Conservation (phyloP, 1,284 basidiomycete species). For the Ganoderma lingzhi region DNA sequence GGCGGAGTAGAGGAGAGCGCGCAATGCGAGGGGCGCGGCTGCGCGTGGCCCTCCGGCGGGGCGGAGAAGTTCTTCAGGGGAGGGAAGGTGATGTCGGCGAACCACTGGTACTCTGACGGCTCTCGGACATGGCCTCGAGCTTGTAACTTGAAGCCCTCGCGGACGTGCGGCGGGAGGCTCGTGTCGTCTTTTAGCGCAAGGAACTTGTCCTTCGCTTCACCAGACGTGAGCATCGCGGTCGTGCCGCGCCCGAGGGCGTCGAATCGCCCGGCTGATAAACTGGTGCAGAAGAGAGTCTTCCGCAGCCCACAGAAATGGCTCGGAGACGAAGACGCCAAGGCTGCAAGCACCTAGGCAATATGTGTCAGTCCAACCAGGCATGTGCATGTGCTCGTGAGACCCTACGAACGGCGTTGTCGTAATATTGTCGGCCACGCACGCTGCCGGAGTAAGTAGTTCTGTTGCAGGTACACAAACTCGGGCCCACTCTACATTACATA, state of each 20-base stretch:
- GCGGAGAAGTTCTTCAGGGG: background rate
- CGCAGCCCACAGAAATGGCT: conserved; percentile 16
- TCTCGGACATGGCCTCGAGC: background rate
- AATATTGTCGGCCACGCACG: too few relatives aligned
- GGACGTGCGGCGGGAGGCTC: background rate
- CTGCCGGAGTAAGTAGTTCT: too few relatives aligned
- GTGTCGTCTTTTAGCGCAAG: background rate
- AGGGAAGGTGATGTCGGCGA: background rate
- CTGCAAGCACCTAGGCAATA: background rate
- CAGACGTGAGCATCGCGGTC: conserved; percentile 3
- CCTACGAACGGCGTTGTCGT: too few relatives aligned
- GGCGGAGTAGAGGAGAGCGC: background rate
- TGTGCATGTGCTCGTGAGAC: too few relatives aligned
- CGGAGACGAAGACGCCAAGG: conserved; percentile 15
- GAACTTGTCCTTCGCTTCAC: background rate
- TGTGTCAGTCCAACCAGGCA: too few relatives aligned
- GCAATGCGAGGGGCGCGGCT: background rate
- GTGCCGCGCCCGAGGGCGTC: conserved; percentile 28
- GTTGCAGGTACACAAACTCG: too few relatives aligned
- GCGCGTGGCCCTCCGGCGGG: background rate
- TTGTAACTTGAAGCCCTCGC: conserved; percentile 4
- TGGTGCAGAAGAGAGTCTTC: conserved; percentile 6
- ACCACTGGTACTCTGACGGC: background rate
- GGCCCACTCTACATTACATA: too few relatives aligned
- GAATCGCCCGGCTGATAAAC: conserved; percentile 15